phyloP scores from a whole-genome alignment of 2,329 filamentous ascomycete genomes.

The Aureobasidium sp. region DNA sequence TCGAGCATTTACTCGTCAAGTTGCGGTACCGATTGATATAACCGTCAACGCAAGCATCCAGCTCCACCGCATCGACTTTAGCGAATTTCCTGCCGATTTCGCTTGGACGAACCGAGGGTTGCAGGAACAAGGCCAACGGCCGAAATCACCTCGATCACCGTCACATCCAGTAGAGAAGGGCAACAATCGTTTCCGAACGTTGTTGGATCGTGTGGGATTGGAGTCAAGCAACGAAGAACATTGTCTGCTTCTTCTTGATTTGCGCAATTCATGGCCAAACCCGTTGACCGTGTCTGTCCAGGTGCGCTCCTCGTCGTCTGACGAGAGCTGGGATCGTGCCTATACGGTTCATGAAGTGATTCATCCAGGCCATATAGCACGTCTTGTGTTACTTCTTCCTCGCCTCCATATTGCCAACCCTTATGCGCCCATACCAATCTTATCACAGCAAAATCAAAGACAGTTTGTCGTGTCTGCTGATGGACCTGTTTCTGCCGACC shows the following conservation, averaged over 20 bases:
- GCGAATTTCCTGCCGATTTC: conserved; percentile 64
- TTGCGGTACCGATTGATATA: conserved; percentile 72
- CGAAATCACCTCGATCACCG: neutral
- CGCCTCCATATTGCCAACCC: conserved; percentile 71
- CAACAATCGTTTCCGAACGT: conserved; percentile 37
- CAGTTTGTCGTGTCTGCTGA: conserved; percentile 84
- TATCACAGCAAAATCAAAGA: conserved; percentile 76
- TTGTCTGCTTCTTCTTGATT: conserved; percentile 73
- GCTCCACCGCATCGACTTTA: conserved; percentile 68
- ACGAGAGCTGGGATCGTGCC: conserved; percentile 21
- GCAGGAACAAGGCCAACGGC: neutral
- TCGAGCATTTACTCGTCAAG: conserved; percentile 75
- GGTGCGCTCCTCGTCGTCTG: conserved; percentile 25
- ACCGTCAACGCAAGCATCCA: conserved; percentile 92
- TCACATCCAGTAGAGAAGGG: conserved; percentile 2
- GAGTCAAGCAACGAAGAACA: conserved; percentile 50
- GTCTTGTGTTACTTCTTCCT: conserved; percentile 68
- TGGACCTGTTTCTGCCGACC: conserved; percentile 65
- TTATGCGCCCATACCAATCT: conserved; percentile 67
- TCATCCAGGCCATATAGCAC: conserved; percentile 57
- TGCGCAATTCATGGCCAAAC: conserved; percentile 85
- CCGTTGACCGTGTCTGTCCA: conserved; percentile 61
- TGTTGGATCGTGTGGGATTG: conserved; percentile 37
- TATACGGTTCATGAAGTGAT: conserved; percentile 40
- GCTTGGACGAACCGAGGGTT: conserved; percentile 48